phyloP scores from a whole-genome alignment of 371 early-diverging fungal species.

The Circinella umbellata region DNA sequence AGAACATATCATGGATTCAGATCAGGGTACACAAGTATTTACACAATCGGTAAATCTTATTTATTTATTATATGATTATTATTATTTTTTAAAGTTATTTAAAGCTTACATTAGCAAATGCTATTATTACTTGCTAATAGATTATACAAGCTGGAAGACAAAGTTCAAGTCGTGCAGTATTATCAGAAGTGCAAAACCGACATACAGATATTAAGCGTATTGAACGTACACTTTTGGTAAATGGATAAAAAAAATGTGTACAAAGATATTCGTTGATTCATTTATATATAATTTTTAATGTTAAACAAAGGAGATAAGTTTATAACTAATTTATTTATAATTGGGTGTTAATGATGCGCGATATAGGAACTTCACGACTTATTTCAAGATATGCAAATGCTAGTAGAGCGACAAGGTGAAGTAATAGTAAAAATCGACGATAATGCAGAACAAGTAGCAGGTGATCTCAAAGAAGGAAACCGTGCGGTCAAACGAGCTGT shows the following conservation, averaged over 20 bases:
- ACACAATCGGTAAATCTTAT: constrained; percentile 66
- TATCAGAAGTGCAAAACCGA: constrained; percentile 78
- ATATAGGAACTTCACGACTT: constrained; percentile 44
- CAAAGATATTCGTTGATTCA: not conserved
- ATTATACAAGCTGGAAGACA: constrained; percentile 69
- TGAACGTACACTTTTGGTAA: constrained; percentile 74
- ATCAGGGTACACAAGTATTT: constrained; percentile 73
- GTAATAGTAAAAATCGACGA: constrained; percentile 70
- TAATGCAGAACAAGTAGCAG: constrained; percentile 63
- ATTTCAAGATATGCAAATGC: constrained; percentile 75
- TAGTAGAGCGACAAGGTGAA: constrained; percentile 80
- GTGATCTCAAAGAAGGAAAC: constrained; percentile 67
- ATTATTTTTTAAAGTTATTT: not conserved
- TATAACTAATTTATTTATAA: not conserved
- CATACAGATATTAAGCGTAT: constrained; percentile 84
- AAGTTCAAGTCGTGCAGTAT: constrained; percentile 72
- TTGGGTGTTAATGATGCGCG: constrained; percentile 50
- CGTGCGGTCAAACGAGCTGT: constrained; percentile 66
- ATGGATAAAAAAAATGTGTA: not conserved
- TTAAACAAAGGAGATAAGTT: not conserved
- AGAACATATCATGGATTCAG: constrained; percentile 70
- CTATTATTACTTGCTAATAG: constrained; percentile 28
- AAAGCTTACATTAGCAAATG: not conserved
- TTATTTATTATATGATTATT: not conserved
- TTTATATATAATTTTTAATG: too few species aligned